Base-by-base conservation (phyloP, 2,329 filamentous ascomycete genomes). In the Calcarisporium arbuscula region DNA sequence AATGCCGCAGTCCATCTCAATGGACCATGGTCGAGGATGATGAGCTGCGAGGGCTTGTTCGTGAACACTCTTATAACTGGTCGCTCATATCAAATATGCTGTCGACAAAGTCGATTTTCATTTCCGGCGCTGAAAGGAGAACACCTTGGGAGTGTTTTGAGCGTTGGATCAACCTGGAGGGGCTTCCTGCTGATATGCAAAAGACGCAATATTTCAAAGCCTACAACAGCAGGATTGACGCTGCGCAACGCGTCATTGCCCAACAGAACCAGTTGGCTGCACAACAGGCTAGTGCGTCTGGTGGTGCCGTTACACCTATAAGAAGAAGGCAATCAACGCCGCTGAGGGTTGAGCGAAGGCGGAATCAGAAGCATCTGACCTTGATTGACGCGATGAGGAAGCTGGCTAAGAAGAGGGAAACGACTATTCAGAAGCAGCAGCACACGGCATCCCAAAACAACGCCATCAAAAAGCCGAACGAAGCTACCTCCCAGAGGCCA, bases 141-240 rank as follows among this genome's bases (percentile, higher is more conserved):
- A 96, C 90, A 4, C 88, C 90, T 0, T 98, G 92, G 92, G 92
- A 98, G 62, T 98, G 92, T 55, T 98, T 98, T 50, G 92, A 98
- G 60, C 77, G 92, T 28, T 98, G 90, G 90, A 84, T 95, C 35
- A 81, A 85, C 47, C 67, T 96, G 10, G 92, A 96, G 61, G 88
- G 89, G 2, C 68, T 95, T 23, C 90, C 92, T 5, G 77, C 82
- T 9, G 92, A 98, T 45, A 94, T 96, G 82, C 81, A 84, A 14
- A 95, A 95, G 63, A 95, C 87, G 1, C 83, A 89, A 28, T 98
- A 96, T 56, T 98, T 96, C 70, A 86, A 88, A 51, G 62, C 74
- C 2, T 82, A 80, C 52, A 77, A 75, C 44, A 63, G 61, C 8
- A 64, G 78, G 19, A 78, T 82, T 19, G 74, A 80, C 36, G 60